Evolutionary conservation across 352 stramenopile species (phyloP).

Genomic region (Pythium aphanidermatum): DNA sequence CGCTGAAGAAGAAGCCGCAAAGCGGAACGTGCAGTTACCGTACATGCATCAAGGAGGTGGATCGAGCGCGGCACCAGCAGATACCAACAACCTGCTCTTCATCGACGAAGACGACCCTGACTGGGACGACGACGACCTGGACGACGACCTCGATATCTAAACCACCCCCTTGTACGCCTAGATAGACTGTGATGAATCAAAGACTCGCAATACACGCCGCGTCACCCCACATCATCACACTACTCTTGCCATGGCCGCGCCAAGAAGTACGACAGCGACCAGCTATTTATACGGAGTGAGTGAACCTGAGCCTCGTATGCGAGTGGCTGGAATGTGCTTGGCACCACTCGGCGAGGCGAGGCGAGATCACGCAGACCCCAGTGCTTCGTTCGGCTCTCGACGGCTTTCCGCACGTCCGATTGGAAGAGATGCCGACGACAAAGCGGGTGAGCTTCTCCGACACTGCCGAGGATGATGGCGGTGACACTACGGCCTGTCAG

Average conservation of each 20-base stretch:
- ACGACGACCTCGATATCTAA: constrained; percentile 43
- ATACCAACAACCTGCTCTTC: constrained; percentile 44
- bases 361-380: neutral
- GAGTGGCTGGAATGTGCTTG: too few species aligned
- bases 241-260: too few species aligned
- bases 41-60: constrained; percentile 54
- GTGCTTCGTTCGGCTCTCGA: neutral
- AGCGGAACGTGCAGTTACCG: constrained; percentile 56
- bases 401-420: neutral
- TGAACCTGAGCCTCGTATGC: too few species aligned
- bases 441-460: constrained; percentile 21
- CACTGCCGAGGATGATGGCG: neutral
- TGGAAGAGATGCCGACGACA: constrained; percentile 5
- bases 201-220: neutral
- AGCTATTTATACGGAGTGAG: too few species aligned
- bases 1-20: constrained; percentile 42
- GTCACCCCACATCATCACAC: too few species aligned
- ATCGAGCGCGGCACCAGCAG: neutral
- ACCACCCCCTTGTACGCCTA: neutral
- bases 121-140: constrained; percentile 48
- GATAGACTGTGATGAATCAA: neutral
- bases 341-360: neutral
- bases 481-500: neutral
- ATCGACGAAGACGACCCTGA: constrained; percentile 80
- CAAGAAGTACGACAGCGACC: too few species aligned